Evolutionary conservation across 2,329 filamentous ascomycete genomes (phyloP).

Genomic region (Colletotrichum caudatum): DNA sequence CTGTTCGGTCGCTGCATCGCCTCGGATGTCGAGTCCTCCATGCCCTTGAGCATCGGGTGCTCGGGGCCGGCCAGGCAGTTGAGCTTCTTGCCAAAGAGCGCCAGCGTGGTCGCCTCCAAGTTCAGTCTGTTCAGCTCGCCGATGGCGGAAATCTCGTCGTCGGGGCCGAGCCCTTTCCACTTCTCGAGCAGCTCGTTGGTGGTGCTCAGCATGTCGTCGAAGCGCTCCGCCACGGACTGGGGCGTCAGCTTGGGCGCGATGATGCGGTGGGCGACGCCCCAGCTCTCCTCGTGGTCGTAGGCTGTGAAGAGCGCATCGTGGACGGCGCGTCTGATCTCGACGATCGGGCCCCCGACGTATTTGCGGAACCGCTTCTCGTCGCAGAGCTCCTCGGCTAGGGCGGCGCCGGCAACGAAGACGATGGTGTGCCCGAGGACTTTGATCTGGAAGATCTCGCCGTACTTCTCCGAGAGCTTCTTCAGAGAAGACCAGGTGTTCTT

Average conservation of each 20-base stretch:
- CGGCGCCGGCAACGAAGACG: conserved; percentile 57
- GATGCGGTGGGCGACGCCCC: conserved; percentile 65
- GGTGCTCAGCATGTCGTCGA: conserved; percentile 63
- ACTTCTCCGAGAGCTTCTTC: conserved; percentile 51
- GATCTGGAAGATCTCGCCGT: conserved; percentile 56
- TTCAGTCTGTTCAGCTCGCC: conserved; percentile 65
- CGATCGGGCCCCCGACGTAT: conserved; percentile 64
- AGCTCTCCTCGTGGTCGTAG: conserved; percentile 60
- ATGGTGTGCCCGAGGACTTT: conserved; percentile 51
- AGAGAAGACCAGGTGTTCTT: conserved; percentile 54
- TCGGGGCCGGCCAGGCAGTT: conserved; percentile 59
- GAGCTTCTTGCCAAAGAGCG: conserved; percentile 64
- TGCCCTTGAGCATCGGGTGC: conserved; percentile 63
- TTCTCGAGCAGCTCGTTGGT: conserved; percentile 62
- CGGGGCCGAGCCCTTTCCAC: conserved; percentile 57
- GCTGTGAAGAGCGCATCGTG: conserved; percentile 67
- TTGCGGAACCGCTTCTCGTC: conserved; percentile 67
- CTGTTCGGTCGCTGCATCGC: conserved; percentile 67
- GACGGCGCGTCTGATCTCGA: conserved; percentile 63
- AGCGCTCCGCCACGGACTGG: conserved; percentile 50
- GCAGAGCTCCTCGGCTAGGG: conserved; percentile 59
- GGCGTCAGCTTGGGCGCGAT: conserved; percentile 59
- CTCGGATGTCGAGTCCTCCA: conserved; percentile 68
- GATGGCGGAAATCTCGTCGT: conserved; percentile 59
- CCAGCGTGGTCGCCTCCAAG: conserved; percentile 63